A percentile compares a stretch with the other conserved stretches of the same genome.
Conservation (phyloP, 805 yeast genomes). For the Spathaspora boniae region DNA sequence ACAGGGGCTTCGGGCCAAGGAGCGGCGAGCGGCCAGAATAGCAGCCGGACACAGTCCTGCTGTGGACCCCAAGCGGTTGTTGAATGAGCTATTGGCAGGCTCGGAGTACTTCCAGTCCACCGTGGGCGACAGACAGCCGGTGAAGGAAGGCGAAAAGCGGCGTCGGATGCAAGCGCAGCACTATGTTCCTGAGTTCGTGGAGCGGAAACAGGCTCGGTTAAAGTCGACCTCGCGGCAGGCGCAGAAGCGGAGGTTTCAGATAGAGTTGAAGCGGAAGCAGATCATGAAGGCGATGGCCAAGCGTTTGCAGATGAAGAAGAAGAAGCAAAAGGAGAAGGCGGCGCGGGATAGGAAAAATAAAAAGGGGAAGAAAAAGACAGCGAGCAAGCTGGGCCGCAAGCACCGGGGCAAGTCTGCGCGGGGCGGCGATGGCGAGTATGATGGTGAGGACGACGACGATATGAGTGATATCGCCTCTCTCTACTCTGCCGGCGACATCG, state of each 20-base stretch:
- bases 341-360: conserved; percentile 3
- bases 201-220: conserved; percentile 10
- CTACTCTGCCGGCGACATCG: conserved; percentile 5
- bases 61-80: conserved; percentile 1
- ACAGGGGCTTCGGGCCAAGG: neutral
- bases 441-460: neutral
- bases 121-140: conserved; percentile 31
- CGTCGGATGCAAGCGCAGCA: conserved; percentile 25
- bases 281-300: neutral
- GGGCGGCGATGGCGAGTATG: neutral
- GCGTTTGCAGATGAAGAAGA: conserved; percentile 7
- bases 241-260: conserved; percentile 11
- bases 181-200: conserved; percentile 23
- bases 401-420: neutral
- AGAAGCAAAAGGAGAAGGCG: conserved; percentile 11
- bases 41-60: conserved; percentile 6
- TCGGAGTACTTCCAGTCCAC: conserved; percentile 38
- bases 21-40: conserved; percentile 6
- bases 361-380: conserved; percentile 8
- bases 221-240: conserved; percentile 11
- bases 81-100: conserved; percentile 17
- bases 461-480: no score
- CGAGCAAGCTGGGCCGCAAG: conserved; percentile 3
- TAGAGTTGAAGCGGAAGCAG: conserved; percentile 7
- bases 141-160: conserved; percentile 33